Evolutionary conservation across 2,329 filamentous ascomycete genomes (phyloP).

Genomic region (Lasiodiplodia sp.): DNA sequence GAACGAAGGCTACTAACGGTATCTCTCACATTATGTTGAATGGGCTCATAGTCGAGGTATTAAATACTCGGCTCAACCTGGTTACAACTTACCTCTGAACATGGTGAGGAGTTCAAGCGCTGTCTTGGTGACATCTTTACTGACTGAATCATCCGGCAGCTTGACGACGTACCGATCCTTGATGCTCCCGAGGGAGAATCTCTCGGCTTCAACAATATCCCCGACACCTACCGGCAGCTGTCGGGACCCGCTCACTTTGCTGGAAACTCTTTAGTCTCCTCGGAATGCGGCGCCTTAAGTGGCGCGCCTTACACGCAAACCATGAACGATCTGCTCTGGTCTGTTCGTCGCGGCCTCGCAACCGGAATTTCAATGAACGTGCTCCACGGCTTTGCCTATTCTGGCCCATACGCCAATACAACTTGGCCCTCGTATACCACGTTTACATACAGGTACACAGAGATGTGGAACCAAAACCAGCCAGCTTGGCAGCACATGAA

Average conservation of each 20-base stretch:
- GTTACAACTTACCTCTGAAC: constrained; percentile 46
- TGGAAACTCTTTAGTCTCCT: constrained; percentile 41
- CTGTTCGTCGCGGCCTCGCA: constrained; percentile 49
- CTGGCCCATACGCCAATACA: constrained; percentile 53
- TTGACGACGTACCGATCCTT: constrained; percentile 38
- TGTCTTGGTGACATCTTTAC: not conserved
- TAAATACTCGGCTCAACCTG: constrained; percentile 42
- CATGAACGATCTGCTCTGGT: constrained; percentile 42
- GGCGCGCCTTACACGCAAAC: constrained; percentile 39
- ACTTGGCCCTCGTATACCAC: constrained; percentile 59
- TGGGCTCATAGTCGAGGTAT: constrained; percentile 39
- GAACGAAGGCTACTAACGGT: constrained; percentile 40
- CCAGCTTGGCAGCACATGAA: constrained; percentile 53
- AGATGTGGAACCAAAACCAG: constrained; percentile 49
- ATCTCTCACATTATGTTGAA: constrained; percentile 37
- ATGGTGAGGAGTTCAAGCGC: constrained; percentile 36
- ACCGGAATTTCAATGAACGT: constrained; percentile 55
- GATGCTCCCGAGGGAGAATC: constrained; percentile 46
- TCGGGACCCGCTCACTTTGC: constrained; percentile 43
- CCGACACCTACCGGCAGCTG: constrained; percentile 46
- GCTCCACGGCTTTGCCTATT: constrained; percentile 54
- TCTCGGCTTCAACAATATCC: constrained; percentile 41
- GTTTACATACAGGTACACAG: constrained; percentile 53
- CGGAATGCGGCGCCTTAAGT: constrained; percentile 42
- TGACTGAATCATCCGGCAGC: constrained; percentile 16